A percentile compares a stretch with the other conserved stretches of the same genome.
Conservation (phyloP, 2,329 filamentous ascomycete genomes). For the Claviceps purpurea region DNA sequence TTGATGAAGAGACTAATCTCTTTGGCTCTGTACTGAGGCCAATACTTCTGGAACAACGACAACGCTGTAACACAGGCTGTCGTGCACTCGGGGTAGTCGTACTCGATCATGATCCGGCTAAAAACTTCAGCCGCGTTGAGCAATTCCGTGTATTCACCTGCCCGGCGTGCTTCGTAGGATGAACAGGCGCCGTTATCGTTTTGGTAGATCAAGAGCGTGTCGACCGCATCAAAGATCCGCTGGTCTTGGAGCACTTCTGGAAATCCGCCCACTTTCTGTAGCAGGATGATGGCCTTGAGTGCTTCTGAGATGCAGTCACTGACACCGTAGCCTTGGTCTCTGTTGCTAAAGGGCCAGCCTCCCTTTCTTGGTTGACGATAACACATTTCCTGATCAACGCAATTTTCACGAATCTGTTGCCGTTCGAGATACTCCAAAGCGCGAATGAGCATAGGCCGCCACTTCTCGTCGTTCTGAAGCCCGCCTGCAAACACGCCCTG, state of each 20-base stretch:
- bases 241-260: constrained; percentile 61
- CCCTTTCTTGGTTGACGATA: constrained; percentile 89
- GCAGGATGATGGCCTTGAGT: constrained; percentile 69
- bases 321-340: constrained; percentile 85
- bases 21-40: constrained; percentile 61
- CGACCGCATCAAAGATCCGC: constrained; percentile 74
- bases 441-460: constrained; percentile 69
- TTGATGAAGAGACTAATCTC: constrained; percentile 65
- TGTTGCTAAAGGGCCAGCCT: constrained; percentile 91
- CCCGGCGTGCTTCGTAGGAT: constrained; percentile 77
- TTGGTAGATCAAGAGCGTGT: constrained; percentile 84
- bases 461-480: constrained; percentile 62
- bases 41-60: constrained; percentile 66
- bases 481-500: constrained; percentile 63
- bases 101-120: constrained; percentile 94
- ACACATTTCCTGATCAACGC: constrained; percentile 60
- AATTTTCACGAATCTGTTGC: constrained; percentile 82
- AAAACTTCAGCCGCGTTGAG: constrained; percentile 96
- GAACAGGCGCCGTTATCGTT: constrained; percentile 76
- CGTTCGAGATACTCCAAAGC: constrained; percentile 76
- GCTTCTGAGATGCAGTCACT: constrained; percentile 91
- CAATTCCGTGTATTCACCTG: constrained; percentile 63
- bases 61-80: constrained; percentile 86
- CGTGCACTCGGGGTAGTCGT: constrained; percentile 96
- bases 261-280: constrained; percentile 68